Base-by-base conservation (phyloP, 768 basidiomycete species). In the Fibroporia radiculosa region DNA sequence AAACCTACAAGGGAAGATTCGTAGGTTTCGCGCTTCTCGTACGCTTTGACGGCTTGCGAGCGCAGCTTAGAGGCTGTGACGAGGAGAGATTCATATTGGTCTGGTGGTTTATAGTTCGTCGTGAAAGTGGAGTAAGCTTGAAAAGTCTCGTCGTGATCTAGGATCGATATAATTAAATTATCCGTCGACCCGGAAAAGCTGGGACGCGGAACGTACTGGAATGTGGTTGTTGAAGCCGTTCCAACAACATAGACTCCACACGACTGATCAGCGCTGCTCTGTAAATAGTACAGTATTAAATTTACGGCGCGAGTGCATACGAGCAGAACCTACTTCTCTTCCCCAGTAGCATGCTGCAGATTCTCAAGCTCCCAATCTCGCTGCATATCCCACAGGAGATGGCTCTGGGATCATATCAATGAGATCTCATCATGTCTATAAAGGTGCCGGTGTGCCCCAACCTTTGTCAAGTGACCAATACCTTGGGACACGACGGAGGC, bases 121-220 rank as follows among this genome's bases (percentile, higher is more conserved):
- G 90, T 89, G 66, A 97, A 96, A 0, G 82, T 75, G 0, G 93
- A 96, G 60, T 95, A 98, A 2, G 77, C 71, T 55, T 89, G 82
- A 45, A 82, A 82, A 0, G 92, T 93, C 12, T 85, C 77, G 31
- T 90, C 88, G 44, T 82, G 73, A 47, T 78, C 90, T 93, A n/a
- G 24, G 11, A 43, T 22, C n/a, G 38, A 8, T 10, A 18, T 35
- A 7, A n/a, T 35, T 6, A 18, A 19, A 8, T 18, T 35, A 16
- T 19, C 4, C 16, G 28, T 11, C n/a, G 34, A 35, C 20, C 16
- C 16, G 12, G 41, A 6, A 20, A 14, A 19, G 28, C 20, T 41
- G 19, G n/a, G 0, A 14, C 18, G 25, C 22, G 27, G 19, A 24
- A 59, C 69, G 39, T 55, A 89, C 88, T 80, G 33, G 82, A 70